Conservation (phyloP, 108 stramenopile species). For the Licmophora abbreviata region DNA sequence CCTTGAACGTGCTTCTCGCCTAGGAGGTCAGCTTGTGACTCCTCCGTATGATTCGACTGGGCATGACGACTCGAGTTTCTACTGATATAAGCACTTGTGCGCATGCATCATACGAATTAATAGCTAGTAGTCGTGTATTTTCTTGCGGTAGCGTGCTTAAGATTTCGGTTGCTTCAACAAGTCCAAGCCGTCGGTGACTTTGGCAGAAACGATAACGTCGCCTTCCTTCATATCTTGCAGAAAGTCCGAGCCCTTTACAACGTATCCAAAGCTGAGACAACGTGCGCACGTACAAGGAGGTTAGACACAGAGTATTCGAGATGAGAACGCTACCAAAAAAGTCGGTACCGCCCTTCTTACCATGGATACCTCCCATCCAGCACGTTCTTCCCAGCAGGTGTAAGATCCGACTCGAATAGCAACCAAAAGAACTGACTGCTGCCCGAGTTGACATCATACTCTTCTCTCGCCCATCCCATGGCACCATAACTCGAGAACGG, state of each 20-base stretch:
- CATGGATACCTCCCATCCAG: slow-evolving; percentile 90
- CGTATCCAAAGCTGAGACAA: slow-evolving; percentile 94
- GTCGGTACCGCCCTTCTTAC: slow-evolving; percentile 6
- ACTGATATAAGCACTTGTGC: too few relatives aligned
- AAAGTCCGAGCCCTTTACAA: slow-evolving; percentile 87
- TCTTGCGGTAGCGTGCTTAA: too few relatives aligned
- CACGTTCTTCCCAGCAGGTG: slow-evolving; percentile 97
- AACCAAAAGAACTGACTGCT: slow-evolving; percentile 95
- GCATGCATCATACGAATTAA: too few relatives aligned
- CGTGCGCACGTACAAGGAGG: too few relatives aligned
- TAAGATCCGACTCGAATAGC: slow-evolving; percentile 94
- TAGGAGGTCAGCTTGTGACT: too few relatives aligned
- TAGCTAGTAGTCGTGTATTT: too few relatives aligned
- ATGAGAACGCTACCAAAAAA: too few relatives aligned
- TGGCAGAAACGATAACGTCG: slow-evolving; percentile 88
- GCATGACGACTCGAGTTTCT: too few relatives aligned
- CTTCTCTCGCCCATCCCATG: slow-evolving; percentile 94
- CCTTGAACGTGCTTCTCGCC: too few relatives aligned
- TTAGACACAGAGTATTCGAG: too few relatives aligned
- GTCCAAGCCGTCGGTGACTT: slow-evolving; percentile 73
- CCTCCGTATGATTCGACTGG: too few relatives aligned
- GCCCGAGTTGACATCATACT: slow-evolving; percentile 90
- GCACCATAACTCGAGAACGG: slow-evolving; percentile 93
- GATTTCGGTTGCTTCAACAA: slow-evolving; percentile 34
- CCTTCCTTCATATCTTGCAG: slow-evolving; percentile 89